Base-by-base conservation (phyloP, 192 early-diverging fungal genomes). In the Obelidium mucronatum region DNA sequence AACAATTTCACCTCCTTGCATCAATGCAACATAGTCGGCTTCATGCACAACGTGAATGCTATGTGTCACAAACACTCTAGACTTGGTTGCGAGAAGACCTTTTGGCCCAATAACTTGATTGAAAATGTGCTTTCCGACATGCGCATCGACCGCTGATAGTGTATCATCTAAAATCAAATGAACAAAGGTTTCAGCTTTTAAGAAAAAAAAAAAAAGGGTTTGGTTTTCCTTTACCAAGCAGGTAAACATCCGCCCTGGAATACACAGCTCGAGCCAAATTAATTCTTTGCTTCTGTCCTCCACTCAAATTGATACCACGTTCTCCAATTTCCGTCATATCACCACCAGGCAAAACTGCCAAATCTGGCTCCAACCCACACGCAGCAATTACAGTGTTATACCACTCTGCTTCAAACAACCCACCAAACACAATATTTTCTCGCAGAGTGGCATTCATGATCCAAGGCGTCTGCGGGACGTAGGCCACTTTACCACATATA, bases 371-470 rank as follows among this genome's bases (percentile, higher is more conserved):
- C 40, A 99, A 84, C n/a, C 93, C 91, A 81, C 97, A 99, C 26
- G 93, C 93, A 28, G 88, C 84, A 66, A 99, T 80, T 2, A 90
- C 87, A 40, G 82, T 11, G 17, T 63, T 13, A 35, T 74, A 74
- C 11, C 5, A 63, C 15, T 63, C 39, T 6, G 11, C 15, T 2
- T 31, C 35, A 34, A 24, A 84, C 55, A 31, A 28, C 67, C 59
- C 60, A 11, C 93, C 88, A 88, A 98, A 96, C 24, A 93, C 60
- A 81, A 99, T 93, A 80, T 99, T 99, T 59, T 98, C 94, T 55
- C 94, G 87, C 53, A 99, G 71, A 17, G 93, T 95, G n/a, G 91
- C 91, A 75, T 99, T 99, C 90, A 96, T 93, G 51, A 99, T 93
- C 96, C 97, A 99, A 1, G 98, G 89, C 3, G 91, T 90, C 78